Evolutionary conservation across 2,329 filamentous ascomycete genomes (phyloP), one percentile per base, ranked within the genome.

Genomic region (Fusarium sulawesiense): DNA sequence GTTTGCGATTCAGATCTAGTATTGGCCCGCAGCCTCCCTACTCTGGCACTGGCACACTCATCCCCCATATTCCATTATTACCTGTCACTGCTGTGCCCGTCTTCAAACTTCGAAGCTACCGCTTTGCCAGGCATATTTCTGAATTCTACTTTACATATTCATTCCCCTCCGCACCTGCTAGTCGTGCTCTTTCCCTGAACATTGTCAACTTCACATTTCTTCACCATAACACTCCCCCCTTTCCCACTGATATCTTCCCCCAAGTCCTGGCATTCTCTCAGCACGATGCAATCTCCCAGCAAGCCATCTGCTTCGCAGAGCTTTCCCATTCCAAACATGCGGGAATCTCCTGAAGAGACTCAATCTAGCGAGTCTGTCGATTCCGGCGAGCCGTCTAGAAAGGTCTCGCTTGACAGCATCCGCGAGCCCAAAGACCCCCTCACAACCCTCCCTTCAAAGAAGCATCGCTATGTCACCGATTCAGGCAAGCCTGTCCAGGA

Each of bases 341-440:
- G 55, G 27, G 64, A 44, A 13, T 57, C 54, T 54, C 20, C 51
- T 42, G 62, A 58, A 11, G 45, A 44, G 23, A 25, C 55, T 32
- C 45, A 48, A 13, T 50, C 62, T 18, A 46, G 18, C 25, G 40
- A 61, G 30, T 41, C 32, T 45, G 30, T 46, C 20, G 45, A 46
- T 40, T 12, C 27, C 6, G 32, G 16, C 32, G 42, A 30, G 29
- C 27, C 62, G 30, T 44, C 49, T 29, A 42, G 55, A 56, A 56
- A 57, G 48, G 42, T 62, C 56, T 64, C 47, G 42, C 25, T 73
- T 27, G 42, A 48, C 40, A 56, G 53, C 18, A 50, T 69, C 37
- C 50, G 49, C 32, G 60, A 62, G 42, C 58, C 56, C 13, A 37
- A 46, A 12, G 68, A 73, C 21, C 50, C 62, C 48, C 72, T 72